A percentile compares a stretch with the other conserved stretches of the same genome.
phyloP scores from a whole-genome alignment of 768 basidiomycete species.

The Mycena leptocephala region DNA sequence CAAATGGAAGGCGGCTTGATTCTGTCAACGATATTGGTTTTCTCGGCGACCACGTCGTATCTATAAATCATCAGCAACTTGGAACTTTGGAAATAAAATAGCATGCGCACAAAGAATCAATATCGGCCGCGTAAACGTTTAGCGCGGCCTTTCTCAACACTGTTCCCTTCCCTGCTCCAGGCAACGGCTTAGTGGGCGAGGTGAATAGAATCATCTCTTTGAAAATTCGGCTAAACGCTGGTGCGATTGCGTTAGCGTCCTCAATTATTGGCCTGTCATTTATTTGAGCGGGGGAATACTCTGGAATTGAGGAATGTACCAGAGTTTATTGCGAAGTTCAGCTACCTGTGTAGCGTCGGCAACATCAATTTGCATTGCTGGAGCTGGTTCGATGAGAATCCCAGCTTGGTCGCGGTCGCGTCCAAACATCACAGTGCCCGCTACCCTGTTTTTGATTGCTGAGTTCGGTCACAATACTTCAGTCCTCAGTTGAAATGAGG shows the following conservation, averaged over 20 bases:
- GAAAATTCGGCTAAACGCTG: constrained; percentile 61
- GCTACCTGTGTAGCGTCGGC: constrained; percentile 37
- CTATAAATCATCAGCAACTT: too few relatives aligned
- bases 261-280: constrained; percentile 54
- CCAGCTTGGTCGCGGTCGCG: constrained; percentile 53
- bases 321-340: constrained; percentile 39
- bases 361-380: constrained; percentile 45
- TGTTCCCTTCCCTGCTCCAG: too few relatives aligned
- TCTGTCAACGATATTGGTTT: too few relatives aligned
- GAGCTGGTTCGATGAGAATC: constrained; percentile 50
- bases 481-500: background rate
- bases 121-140: too few relatives aligned
- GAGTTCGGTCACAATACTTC: background rate
- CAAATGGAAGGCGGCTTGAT: too few relatives aligned
- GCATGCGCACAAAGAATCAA: too few relatives aligned
- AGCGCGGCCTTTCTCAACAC: too few relatives aligned
- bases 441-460: constrained; percentile 36
- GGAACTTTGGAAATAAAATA: too few relatives aligned
- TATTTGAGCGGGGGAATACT: background rate
- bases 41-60: too few relatives aligned
- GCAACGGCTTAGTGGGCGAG: constrained; percentile 56
- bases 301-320: constrained; percentile 34
- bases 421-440: constrained; percentile 61
- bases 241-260: constrained; percentile 58
- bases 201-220: constrained; percentile 69